Evolutionary conservation across 306 rosid genomes (phyloP).

Genomic region (Cicer arietinum): DNA sequence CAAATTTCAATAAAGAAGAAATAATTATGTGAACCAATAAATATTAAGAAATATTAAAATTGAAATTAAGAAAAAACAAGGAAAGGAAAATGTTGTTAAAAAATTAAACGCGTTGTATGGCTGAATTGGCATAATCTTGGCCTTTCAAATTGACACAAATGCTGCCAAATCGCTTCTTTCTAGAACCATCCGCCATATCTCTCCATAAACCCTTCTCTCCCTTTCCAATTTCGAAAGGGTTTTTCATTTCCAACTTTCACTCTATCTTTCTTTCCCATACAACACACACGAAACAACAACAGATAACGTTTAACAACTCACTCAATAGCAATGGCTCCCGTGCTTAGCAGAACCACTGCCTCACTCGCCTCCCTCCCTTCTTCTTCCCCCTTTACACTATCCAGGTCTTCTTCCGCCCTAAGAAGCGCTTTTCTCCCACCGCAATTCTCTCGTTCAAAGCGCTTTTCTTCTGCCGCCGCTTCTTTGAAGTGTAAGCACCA

Average conservation of each 20-base stretch:
- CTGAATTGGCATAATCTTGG: constrained; percentile 39
- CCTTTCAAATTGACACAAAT: constrained; percentile 22
- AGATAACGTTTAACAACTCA: constrained; percentile 27
- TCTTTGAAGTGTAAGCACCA: constrained; percentile 58
- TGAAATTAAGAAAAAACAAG: too few relatives aligned
- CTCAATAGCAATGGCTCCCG: constrained; percentile 71
- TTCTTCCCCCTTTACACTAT: constrained; percentile 53
- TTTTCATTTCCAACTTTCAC: constrained; percentile 25
- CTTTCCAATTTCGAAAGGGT: neutral
- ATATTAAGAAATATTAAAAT: too few relatives aligned
- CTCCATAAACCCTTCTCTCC: constrained; percentile 45
- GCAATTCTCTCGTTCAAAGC: constrained; percentile 51
- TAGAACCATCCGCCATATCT: constrained; percentile 44
- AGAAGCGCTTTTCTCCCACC: constrained; percentile 66
- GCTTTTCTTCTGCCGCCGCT: constrained; percentile 46
- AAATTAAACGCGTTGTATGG: neutral
- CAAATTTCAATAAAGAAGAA: too few relatives aligned
- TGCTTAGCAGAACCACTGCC: constrained; percentile 67
- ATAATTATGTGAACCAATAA: too few relatives aligned
- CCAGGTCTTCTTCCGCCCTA: constrained; percentile 44
- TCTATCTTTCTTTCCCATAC: neutral
- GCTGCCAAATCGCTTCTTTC: constrained; percentile 30
- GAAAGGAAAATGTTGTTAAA: too few relatives aligned
- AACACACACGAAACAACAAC: neutral
- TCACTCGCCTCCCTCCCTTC: constrained; percentile 70